Base-by-base conservation (phyloP, 805 yeast species). In the Suhomyces sp. region DNA sequence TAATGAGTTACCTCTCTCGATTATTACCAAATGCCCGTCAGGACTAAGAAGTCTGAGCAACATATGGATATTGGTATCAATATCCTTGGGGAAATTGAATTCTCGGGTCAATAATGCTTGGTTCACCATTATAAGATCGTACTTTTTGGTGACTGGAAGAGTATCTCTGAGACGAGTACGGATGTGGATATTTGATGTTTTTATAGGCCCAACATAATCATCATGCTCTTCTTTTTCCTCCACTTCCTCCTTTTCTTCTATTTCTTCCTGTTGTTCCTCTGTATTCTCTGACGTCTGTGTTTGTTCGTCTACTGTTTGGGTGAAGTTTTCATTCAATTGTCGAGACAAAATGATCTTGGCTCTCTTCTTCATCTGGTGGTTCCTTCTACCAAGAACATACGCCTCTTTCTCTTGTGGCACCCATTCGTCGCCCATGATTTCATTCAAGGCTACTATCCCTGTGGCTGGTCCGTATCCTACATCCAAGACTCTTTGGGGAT, bases 381-480 rank as follows among this genome's bases (percentile, higher is more conserved):
- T 74, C 38, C 59, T 72, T 41, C 82, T 69, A 1, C 97, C 94
- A 17, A 85, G 74, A 15, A 92, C 79, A 23, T 86, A 88, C 0
- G 88, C 84, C 40, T 89, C 90, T 60, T 89, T 89, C 12, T 73
- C 72, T 17, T 71, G 71, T 0, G 96, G 90, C 17, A 70, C 66
- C 71, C 81, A 87, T 0, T 78, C 78, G 2, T 78, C 78, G 0
- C 88, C 91, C 84, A 90, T 82, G 1, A 92, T 61, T 61, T 91
- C 97, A 63, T 92, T 90, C 49, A 91, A 73, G 0, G 96, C 98
- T 13, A 92, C 71, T 75, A 94, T 84, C 1, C 97, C 97, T 0
- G 96, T 86, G 1, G 90, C 93, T 0, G 99, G 98, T 0, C 99
- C 98, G 64, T 79, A 85, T 0, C 97, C 93, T 12, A 90, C 81